Conservation (phyloP, 2,329 filamentous ascomycete species). For the Massarina eburnea region DNA sequence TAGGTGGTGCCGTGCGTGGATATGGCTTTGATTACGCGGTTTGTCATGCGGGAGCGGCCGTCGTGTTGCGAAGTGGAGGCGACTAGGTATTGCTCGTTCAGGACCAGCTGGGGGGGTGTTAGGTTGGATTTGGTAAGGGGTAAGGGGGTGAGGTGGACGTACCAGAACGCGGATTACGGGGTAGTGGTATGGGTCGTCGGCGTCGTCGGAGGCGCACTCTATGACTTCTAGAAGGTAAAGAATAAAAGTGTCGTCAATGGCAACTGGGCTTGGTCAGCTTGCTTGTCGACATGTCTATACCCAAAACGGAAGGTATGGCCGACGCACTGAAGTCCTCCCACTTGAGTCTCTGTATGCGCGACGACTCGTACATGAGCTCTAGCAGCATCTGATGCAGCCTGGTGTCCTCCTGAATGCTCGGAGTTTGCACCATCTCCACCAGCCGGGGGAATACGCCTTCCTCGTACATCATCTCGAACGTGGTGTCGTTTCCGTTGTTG, state of each 20-base stretch:
- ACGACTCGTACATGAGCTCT: constrained; percentile 95
- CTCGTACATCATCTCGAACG: constrained; percentile 83
- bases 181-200: constrained; percentile 92
- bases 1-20: constrained; percentile 78
- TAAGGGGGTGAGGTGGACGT: constrained; percentile 39
- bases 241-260: constrained; percentile 76
- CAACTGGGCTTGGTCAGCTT: constrained; percentile 44
- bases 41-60: constrained; percentile 67
- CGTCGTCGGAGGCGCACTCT: constrained; percentile 83
- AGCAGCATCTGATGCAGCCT: constrained; percentile 78
- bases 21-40: constrained; percentile 89
- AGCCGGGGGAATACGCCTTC: constrained; percentile 83
- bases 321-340: constrained; percentile 73
- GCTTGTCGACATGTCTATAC: background rate
- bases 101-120: constrained; percentile 66
- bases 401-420: constrained; percentile 63
- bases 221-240: constrained; percentile 83
- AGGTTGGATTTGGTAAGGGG: background rate
- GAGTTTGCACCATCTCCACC: constrained; percentile 74
- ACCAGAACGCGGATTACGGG: constrained; percentile 91
- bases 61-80: constrained; percentile 50
- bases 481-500: constrained; percentile 70
- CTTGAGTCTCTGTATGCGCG: constrained; percentile 80
- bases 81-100: constrained; percentile 99
- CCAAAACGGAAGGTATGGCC: background rate